These are phyloP conservation scores for Pythium diclinum DNA, from an alignment of 352 stramenopile genomes.

Conservation along the genomic window DNA sequence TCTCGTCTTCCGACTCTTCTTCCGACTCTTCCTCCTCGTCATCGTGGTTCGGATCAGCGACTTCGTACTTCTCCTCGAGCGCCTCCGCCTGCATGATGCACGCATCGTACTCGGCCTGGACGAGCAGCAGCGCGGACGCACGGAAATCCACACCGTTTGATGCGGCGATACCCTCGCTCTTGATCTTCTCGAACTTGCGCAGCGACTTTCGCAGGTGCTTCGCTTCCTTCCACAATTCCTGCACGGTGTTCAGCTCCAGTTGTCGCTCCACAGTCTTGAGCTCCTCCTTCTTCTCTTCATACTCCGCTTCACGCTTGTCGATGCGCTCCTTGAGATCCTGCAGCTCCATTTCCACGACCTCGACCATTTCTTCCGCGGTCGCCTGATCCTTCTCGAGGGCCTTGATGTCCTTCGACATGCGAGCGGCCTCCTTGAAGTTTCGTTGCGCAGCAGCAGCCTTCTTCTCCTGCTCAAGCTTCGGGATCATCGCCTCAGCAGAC, in stretches of 20 bases:
- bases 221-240: slow-evolving; percentile 78
- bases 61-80: slow-evolving; percentile 71
- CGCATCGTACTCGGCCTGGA: slow-evolving; percentile 75
- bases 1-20: slow-evolving; percentile 42
- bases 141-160: slow-evolving; percentile 65
- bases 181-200: slow-evolving; percentile 67
- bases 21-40: slow-evolving; percentile 46
- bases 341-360: slow-evolving; percentile 81
- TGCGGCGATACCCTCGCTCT: slow-evolving; percentile 52
- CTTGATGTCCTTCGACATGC: slow-evolving; percentile 87
- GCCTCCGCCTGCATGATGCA: slow-evolving; percentile 57
- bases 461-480: slow-evolving; percentile 76
- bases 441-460: slow-evolving; percentile 67
- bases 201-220: slow-evolving; percentile 55
- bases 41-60: slow-evolving; percentile 53
- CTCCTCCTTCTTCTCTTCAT: slow-evolving; percentile 74
- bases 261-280: slow-evolving; percentile 73
- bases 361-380: slow-evolving; percentile 77
- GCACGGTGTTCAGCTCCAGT: slow-evolving; percentile 57
- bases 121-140: slow-evolving; percentile 59
- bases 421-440: slow-evolving; percentile 86
- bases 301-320: slow-evolving; percentile 61
- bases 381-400: slow-evolving; percentile 78
- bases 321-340: slow-evolving; percentile 76
- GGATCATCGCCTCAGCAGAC: slow-evolving; percentile 76